Base-by-base conservation (phyloP, 2,329 filamentous ascomycete species). In the Fusarium sp. region DNA sequence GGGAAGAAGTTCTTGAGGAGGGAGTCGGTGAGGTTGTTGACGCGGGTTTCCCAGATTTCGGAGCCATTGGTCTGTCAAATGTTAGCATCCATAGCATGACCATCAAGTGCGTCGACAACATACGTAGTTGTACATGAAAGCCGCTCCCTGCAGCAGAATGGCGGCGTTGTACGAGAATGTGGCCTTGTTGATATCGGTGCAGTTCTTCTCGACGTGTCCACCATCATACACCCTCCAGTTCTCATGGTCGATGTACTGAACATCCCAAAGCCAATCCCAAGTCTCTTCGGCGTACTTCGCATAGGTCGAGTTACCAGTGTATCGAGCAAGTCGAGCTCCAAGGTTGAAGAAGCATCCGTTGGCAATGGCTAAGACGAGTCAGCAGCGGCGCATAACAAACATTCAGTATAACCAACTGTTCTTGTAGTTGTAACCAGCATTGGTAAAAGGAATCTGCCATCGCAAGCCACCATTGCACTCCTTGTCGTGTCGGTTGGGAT, bases 381-480 rank as follows among this genome's bases (percentile, higher is more conserved):
- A 24, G 18, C 50, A 34, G 6, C 3, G 14, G 14, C 14, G 16
- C 11, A 8, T 38, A 5, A 18, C 14, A 8, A 4, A 6, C 18
- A 11, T 38, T 18, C 6, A 24, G 18, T 24, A 10, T 16, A 4
- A 38, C 31, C 14, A 14, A 80, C 85, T 87, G 78, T 92, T 92
- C 81, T 92, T 96, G 86, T 95, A 95, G 78, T 91, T 88, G 81
- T 93, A 96, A 27, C 94, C 94, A 34, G 86, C 87, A 79, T 95
- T 94, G 74, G 92, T 91, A 2, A 89, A 85, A 66, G 91, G 93
- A 69, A 96, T 93, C 84, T 96, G 93, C 93, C 93, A 94, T 76
- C 93, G 87, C 75, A 95, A 79, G 11, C 93, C 93, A 73, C 93
- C 93, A 24, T 86, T 85, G 77, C 93, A 95, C 3, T 85, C 86